Conservation (phyloP, 352 stramenopile species). For the Globisporangium okanoganense region DNA sequence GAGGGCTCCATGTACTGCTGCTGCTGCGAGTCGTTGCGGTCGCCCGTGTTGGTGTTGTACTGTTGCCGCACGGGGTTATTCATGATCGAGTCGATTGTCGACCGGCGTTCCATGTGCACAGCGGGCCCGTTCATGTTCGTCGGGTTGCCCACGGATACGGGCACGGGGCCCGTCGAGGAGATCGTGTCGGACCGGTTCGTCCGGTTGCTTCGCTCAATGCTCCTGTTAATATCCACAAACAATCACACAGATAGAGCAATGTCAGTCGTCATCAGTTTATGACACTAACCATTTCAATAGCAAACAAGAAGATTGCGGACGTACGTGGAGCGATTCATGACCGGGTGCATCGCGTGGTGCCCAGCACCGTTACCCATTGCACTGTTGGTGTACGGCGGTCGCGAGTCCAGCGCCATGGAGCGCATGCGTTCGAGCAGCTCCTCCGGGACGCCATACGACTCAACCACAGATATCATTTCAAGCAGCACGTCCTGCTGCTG, state of each 20-base stretch:
- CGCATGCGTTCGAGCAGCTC: slow-evolving; percentile 48
- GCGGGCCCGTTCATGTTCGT: slow-evolving; percentile 11
- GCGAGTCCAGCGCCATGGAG: slow-evolving; percentile 42
- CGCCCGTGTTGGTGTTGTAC: slow-evolving; percentile 15
- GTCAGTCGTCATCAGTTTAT: neutral
- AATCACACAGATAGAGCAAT: neutral
- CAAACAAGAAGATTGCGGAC: neutral
- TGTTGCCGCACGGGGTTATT: slow-evolving; percentile 33
- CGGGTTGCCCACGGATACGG: slow-evolving; percentile 45
- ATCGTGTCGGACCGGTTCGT: slow-evolving; percentile 58
- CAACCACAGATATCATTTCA: slow-evolving; percentile 48
- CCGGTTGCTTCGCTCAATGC: slow-evolving; percentile 19
- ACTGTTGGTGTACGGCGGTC: slow-evolving; percentile 24
- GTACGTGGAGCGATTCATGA: slow-evolving; percentile 12
- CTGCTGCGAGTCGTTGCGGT: neutral
- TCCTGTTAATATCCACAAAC: neutral
- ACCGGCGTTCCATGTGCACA: slow-evolving; percentile 31
- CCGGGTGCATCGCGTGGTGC: slow-evolving; percentile 8
- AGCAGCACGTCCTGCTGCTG: slow-evolving; percentile 45
- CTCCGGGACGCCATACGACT: slow-evolving; percentile 48
- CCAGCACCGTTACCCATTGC: slow-evolving; percentile 15
- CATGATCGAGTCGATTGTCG: slow-evolving; percentile 46
- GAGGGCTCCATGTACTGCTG: slow-evolving; percentile 16
- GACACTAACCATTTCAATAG: neutral
- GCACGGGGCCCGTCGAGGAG: slow-evolving; percentile 53